phyloP scores from a whole-genome alignment of 2,329 filamentous ascomycete species.

The Myotisia sp. region DNA sequence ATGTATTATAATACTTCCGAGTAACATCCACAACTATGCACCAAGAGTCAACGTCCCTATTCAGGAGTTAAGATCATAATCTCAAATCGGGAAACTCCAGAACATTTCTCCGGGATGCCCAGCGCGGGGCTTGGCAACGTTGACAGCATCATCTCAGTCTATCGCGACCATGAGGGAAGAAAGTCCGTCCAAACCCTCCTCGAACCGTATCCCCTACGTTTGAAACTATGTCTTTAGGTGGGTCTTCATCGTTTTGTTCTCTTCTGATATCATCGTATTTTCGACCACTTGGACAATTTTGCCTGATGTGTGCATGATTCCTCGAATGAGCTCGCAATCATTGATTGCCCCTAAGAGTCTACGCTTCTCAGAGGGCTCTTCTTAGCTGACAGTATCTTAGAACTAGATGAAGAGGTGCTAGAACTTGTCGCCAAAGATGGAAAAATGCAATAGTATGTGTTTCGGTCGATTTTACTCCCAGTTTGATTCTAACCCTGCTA shows the following conservation, averaged over 20 bases:
- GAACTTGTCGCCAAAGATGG: constrained; percentile 44
- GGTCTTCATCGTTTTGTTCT: not conserved
- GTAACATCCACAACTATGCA: no score
- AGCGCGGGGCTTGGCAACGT: no score
- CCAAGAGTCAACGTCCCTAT: no score
- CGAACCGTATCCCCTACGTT: no score
- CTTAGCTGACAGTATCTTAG: constrained; percentile 18
- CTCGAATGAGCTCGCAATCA: not conserved
- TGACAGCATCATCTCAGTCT: no score
- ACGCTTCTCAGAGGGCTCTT: not conserved
- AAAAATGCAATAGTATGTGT: constrained; percentile 42
- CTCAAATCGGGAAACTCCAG: no score
- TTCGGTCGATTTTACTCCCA: not conserved
- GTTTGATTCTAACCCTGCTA: constrained; percentile 15
- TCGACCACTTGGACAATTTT: no score
- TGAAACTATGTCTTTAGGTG: constrained; percentile 9
- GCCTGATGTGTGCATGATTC: not conserved
- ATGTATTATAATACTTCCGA: no score
- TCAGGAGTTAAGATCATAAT: no score
- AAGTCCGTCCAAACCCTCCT: no score
- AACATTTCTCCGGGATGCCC: no score
- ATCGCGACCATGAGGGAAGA: no score
- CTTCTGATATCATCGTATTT: not conserved
- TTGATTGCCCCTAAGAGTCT: not conserved
- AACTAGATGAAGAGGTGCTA: constrained; percentile 38